phyloP scores from a whole-genome alignment of 352 stramenopile species.

The Pythium scleroteichum region DNA sequence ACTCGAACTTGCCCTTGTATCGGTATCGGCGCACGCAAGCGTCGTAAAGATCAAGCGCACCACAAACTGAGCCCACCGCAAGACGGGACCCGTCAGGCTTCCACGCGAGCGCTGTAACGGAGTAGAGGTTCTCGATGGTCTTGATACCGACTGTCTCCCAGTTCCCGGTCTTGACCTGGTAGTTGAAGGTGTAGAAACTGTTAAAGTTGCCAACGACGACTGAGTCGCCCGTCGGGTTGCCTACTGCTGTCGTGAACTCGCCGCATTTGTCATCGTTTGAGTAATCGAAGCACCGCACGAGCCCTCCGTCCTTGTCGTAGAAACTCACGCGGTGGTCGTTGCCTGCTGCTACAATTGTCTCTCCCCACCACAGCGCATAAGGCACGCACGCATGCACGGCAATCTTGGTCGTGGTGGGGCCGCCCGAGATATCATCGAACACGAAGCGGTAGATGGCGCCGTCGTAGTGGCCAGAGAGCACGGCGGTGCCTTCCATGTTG shows the following conservation, averaged over 20 bases:
- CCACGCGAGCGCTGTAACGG: slow-evolving; percentile 91
- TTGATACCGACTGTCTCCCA: slow-evolving; percentile 88
- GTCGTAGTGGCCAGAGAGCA: slow-evolving; percentile 92
- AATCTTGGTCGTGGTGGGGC: slow-evolving; percentile 85
- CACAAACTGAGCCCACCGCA: slow-evolving; percentile 90
- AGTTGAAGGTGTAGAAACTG: slow-evolving; percentile 90
- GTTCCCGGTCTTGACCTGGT: slow-evolving; percentile 77
- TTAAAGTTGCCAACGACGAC: slow-evolving; percentile 95
- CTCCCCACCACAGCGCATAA: slow-evolving; percentile 91
- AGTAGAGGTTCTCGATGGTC: slow-evolving; percentile 92
- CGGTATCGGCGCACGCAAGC: slow-evolving; percentile 89
- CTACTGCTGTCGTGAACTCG: slow-evolving; percentile 78
- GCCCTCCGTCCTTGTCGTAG: slow-evolving; percentile 88
- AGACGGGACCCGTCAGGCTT: slow-evolving; percentile 90
- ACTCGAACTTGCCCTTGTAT: slow-evolving; percentile 95
- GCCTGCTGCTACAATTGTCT: slow-evolving; percentile 88
- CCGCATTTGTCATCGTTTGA: slow-evolving; percentile 76
- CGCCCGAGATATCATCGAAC: slow-evolving; percentile 87
- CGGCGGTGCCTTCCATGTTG: slow-evolving; percentile 82
- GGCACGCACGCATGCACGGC: slow-evolving; percentile 86
- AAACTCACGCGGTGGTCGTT: slow-evolving; percentile 92
- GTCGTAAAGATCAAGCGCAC: slow-evolving; percentile 92
- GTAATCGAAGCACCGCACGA: slow-evolving; percentile 91
- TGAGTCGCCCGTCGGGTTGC: slow-evolving; percentile 91
- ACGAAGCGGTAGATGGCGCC: slow-evolving; percentile 92